These are phyloP conservation scores for Kalmusia sp. DNA, from an alignment of 2,329 filamentous ascomycete genomes.

Conservation along the genomic window DNA sequence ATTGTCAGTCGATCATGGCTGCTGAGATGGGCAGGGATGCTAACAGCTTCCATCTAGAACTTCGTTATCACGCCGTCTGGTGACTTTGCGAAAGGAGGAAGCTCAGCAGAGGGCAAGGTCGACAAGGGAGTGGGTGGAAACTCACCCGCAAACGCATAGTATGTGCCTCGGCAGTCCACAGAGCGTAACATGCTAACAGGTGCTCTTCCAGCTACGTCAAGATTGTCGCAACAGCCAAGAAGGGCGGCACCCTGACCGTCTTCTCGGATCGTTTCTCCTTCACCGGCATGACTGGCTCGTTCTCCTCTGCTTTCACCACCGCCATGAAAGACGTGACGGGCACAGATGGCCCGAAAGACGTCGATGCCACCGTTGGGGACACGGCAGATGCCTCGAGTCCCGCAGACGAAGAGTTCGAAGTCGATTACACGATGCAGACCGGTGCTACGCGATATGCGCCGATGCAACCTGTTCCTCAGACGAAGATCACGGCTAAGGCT, in stretches of 20 bases:
- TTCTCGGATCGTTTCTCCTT: conserved; percentile 71
- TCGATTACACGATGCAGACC: conserved; percentile 64
- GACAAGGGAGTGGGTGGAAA: conserved; percentile 27
- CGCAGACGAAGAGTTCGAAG: conserved; percentile 41
- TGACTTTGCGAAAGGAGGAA: conserved; percentile 48
- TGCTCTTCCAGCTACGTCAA: conserved; percentile 35
- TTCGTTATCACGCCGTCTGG: conserved; percentile 53
- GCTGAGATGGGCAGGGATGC: neutral
- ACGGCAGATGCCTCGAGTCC: conserved; percentile 28
- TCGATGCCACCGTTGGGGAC: conserved; percentile 27
- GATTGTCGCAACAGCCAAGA: conserved; percentile 62
- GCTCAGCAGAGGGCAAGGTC: conserved; percentile 48
- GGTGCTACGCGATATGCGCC: conserved; percentile 67
- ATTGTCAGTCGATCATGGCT: conserved; percentile 49
- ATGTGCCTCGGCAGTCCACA: conserved; percentile 32
- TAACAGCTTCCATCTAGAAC: conserved; percentile 9
- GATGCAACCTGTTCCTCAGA: conserved; percentile 65
- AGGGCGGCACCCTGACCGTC: conserved; percentile 64
- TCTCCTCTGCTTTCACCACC: conserved; percentile 56
- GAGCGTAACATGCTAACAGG: conserved; percentile 13
- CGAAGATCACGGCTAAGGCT: conserved; percentile 63
- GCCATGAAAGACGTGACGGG: conserved; percentile 29
- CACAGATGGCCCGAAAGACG: conserved; percentile 36
- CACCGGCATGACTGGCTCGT: conserved; percentile 67
- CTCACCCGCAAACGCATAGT: conserved; percentile 63